phyloP scores from a whole-genome alignment of 257 asterid species.

The Linaria vulgaris region DNA sequence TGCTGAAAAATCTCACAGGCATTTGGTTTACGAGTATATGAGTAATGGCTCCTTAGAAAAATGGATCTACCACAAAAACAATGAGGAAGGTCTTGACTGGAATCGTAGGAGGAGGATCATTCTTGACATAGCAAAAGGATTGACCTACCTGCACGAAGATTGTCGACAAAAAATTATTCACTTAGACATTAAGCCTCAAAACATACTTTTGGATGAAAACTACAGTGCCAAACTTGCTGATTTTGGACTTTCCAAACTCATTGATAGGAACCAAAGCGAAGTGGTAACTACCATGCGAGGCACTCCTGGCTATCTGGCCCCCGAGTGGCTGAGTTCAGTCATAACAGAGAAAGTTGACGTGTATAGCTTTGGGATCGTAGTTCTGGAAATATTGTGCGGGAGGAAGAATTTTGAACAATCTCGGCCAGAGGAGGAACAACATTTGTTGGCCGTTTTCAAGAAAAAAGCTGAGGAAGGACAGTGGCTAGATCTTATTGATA shows the following conservation, averaged over 20 bases:
- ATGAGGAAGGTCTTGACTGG: slow-evolving; percentile 17
- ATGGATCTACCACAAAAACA: slow-evolving; percentile 27
- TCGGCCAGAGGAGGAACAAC: slow-evolving; percentile 24
- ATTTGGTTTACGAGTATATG: slow-evolving; percentile 32
- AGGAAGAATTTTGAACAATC: slow-evolving; percentile 27
- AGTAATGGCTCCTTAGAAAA: slow-evolving; percentile 31
- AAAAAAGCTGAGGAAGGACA: slow-evolving; percentile 23
- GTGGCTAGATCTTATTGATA: slow-evolving; percentile 25
- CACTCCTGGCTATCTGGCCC: slow-evolving; percentile 36
- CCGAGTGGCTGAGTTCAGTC: slow-evolving; percentile 28
- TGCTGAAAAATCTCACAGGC: slow-evolving; percentile 31
- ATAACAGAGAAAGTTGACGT: slow-evolving; percentile 38
- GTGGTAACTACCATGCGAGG: slow-evolving; percentile 38
- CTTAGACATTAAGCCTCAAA: slow-evolving; percentile 37
- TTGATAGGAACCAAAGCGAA: slow-evolving; percentile 28
- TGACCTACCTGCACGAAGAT: slow-evolving; percentile 40
- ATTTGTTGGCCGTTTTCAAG: slow-evolving; percentile 22
- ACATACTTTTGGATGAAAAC: slow-evolving; percentile 32
- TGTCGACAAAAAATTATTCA: slow-evolving; percentile 38
- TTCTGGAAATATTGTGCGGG: slow-evolving; percentile 30
- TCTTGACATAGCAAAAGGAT: slow-evolving; percentile 31
- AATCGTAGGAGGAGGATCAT: slow-evolving; percentile 21
- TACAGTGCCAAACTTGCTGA: slow-evolving; percentile 32
- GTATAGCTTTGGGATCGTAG: slow-evolving; percentile 37
- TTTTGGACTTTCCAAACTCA: slow-evolving; percentile 35